These are phyloP conservation scores for Podaxis sp. DNA, from an alignment of 768 basidiomycete genomes.

Conservation along the genomic window DNA sequence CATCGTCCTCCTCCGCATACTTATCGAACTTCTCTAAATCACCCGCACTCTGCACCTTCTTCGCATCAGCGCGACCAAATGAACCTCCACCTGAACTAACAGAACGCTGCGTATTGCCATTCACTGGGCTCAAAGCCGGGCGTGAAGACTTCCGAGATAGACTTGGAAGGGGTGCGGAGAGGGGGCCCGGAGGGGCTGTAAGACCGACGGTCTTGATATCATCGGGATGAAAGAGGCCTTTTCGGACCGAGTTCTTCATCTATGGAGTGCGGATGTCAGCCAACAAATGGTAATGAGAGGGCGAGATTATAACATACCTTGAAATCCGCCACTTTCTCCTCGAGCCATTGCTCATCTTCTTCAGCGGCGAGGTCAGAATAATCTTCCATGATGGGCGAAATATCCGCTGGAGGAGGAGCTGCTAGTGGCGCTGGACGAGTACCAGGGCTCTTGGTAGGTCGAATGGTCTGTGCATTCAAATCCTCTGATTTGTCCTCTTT, in stretches of 20 bases:
- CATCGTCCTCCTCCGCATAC: constrained; percentile 83
- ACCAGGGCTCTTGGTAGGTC: constrained; percentile 67
- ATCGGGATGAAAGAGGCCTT: constrained; percentile 84
- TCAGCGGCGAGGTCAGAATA: constrained; percentile 87
- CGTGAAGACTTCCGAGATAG: constrained; percentile 54
- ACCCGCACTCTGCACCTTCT: constrained; percentile 49
- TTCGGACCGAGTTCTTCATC: constrained; percentile 73
- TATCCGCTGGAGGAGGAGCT: constrained; percentile 59
- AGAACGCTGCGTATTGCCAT: constrained; percentile 26
- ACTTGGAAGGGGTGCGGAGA: constrained; percentile 66
- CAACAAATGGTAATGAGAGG: background rate
- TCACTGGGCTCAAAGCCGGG: constrained; percentile 37
- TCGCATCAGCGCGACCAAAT: constrained; percentile 66
- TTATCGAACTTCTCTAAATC: constrained; percentile 87
- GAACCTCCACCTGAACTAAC: constrained; percentile 41
- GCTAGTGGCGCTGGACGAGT: constrained; percentile 53
- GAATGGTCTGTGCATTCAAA: constrained; percentile 71
- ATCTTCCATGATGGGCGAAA: constrained; percentile 79
- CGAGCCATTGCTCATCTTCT: constrained; percentile 66
- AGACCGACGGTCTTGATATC: constrained; percentile 81
- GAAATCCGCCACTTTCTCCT: constrained; percentile 82
- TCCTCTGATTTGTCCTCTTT: constrained; percentile 56
- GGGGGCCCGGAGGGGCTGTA: constrained; percentile 53
- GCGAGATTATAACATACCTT: constrained; percentile 47
- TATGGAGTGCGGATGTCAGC: constrained; percentile 18